Conservation (phyloP, 257 asterid genomes). For the Plantago major region DNA sequence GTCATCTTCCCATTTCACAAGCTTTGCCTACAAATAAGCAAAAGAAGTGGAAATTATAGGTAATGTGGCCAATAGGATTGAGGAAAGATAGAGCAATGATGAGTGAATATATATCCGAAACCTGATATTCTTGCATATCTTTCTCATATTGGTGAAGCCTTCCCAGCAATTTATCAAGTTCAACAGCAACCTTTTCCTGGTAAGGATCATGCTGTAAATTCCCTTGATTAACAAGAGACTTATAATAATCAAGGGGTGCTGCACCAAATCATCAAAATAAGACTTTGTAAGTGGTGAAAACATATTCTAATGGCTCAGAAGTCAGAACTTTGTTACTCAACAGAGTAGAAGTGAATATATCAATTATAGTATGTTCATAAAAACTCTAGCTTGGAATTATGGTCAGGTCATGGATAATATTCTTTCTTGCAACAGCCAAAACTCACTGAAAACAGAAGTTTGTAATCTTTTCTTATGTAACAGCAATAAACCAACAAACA, state of each 20-base stretch:
- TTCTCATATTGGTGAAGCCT: conserved; percentile 80
- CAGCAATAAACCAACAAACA: neutral
- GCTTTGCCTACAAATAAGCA: conserved; percentile 47
- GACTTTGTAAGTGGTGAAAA: neutral
- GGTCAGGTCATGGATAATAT: neutral
- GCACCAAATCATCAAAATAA: conserved; percentile 23
- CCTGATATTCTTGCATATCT: conserved; percentile 88
- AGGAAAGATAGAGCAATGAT: conserved; percentile 4
- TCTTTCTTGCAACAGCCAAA: neutral
- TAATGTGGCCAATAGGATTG: too few relatives aligned
- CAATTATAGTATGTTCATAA: neutral
- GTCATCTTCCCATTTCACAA: conserved; percentile 70
- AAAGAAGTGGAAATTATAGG: neutral
- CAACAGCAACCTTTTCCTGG: conserved; percentile 82
- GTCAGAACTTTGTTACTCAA: neutral
- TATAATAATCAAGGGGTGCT: conserved; percentile 79
- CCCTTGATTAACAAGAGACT: conserved; percentile 73
- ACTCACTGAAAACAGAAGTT: conserved; percentile 11
- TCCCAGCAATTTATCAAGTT: conserved; percentile 69
- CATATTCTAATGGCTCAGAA: neutral
- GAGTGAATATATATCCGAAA: conserved; percentile 20
- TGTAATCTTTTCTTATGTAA: neutral
- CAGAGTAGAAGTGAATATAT: neutral
- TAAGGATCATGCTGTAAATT: conserved; percentile 79
- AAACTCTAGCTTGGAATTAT: conserved; percentile 3